Evolutionary conservation across 2,329 filamentous ascomycete genomes (phyloP), one percentile per base, ranked within the genome.

Genomic region (Trichophyton rubrum): DNA sequence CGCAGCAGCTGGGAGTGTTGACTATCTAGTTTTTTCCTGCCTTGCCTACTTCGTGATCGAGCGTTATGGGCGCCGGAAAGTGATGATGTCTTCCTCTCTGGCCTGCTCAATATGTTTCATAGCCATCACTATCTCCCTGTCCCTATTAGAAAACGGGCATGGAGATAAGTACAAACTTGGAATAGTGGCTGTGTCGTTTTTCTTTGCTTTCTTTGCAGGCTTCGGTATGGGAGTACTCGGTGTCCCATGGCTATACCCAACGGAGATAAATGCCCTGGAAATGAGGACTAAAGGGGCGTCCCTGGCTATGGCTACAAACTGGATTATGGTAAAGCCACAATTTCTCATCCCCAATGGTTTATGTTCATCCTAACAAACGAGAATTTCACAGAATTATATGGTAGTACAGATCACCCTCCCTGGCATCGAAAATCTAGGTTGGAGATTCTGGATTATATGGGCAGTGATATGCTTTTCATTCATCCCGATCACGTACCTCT

Each of bases 41-140:
- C 66, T 70, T 61, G 74, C 67, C 51, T 79, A 71, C 68, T 77
- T 79, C 58, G 71, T 78, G 3, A 76, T 80, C 61, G 78, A 80
- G 60, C 69, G 75, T 4, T 78, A 73, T 61, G 78, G 78, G 2
- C 72, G 79, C 8, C 72, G 78, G 8, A 75, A 73, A 57, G 71
- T 79, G 55, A 78, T 80, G 77, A 78, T 80, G 71, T 67, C 67
- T 17, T 77, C 74, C 4, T 74, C 78, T n/a, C 70, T 72, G 5
- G 79, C 76, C 8, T 80, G 78, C 61, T 77, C 74, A 1, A 72
- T 76, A 11, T 82, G 78, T 65, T 80, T 77, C 71, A 71, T 77
- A 17, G 66, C 78, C 7, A 80, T 80, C 58, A 74, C 77, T 0
- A 76, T 78, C 17, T 69, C 75, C 0, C 70, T 78, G 4, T 74